Percentiles rank a stretch among this genome's conserved stretches.
These are phyloP conservation scores for Saccharomyces hybrid DNA, from an alignment of 1,139 yeast species.

Conservation along the genomic window DNA sequence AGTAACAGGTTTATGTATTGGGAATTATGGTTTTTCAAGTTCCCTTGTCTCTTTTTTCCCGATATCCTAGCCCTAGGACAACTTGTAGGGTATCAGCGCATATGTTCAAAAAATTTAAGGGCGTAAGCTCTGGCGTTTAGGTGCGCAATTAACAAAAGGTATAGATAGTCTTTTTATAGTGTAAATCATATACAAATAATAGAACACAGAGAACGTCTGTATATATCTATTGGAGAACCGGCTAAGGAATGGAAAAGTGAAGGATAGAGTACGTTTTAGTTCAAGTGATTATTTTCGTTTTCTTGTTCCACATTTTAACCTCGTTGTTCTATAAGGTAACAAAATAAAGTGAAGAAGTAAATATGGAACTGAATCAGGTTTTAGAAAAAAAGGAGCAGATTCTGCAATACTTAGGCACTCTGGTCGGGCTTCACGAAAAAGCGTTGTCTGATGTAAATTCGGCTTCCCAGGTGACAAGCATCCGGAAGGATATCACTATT, in stretches of 20 bases:
- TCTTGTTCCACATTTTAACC: background rate
- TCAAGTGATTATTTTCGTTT: background rate
- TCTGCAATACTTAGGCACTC: constrained; percentile 13
- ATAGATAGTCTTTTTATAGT: background rate
- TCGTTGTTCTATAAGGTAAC: background rate
- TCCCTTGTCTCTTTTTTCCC: background rate
- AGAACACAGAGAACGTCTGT: background rate
- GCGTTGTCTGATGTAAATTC: constrained; percentile 16
- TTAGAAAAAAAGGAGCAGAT: constrained; percentile 21
- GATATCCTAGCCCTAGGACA: background rate
- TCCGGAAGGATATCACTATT: constrained; percentile 23
- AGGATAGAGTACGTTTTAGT: background rate
- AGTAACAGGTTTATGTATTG: background rate
- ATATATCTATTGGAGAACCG: background rate
- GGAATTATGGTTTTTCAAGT: background rate
- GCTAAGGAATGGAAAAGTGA: background rate
- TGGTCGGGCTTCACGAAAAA: constrained; percentile 17
- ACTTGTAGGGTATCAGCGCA: background rate
- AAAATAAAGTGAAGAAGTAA: background rate
- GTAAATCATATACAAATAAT: background rate
- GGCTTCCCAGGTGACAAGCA: constrained; percentile 13
- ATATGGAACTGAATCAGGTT: constrained; percentile 21
- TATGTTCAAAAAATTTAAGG: background rate
- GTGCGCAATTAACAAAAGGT: background rate
- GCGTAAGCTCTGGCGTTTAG: background rate